Evolutionary conservation across 352 stramenopile species (phyloP), one percentile per base, ranked within the genome.

Genomic region (Globisporangium ultimum): DNA sequence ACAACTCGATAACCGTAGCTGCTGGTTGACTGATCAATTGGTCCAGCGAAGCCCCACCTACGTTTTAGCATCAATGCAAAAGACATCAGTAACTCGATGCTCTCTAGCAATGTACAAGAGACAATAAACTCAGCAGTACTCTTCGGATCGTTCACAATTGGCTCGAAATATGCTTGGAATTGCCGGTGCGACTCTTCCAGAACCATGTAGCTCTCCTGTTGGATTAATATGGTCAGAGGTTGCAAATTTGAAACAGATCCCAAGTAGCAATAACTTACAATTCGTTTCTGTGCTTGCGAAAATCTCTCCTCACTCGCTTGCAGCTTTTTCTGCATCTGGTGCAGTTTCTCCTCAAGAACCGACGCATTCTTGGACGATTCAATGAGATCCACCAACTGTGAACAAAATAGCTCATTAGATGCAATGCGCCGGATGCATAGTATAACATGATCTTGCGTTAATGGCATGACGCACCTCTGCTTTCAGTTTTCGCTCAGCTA

Each of bases 321-420:
- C 3, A 89, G 63, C 53, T 89, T 88, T 61, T 77, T 68, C 0
- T 68, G 70, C 41, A 64, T 60, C 34, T 84, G 76, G 18, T 83
- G 76, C 48, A 89, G 21, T 49, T 84, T 87, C 58, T 91, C 82
- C 49, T 89, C 71, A 12, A 85, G 54, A 32, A 89, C 70, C 6
- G 78, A 84, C 13, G 72, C 77, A 17, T 70, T 74, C 63, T 80
- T 76, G 24, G 82, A 88, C 22, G 78, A 79, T 40, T 87, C 78
- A 34, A 89, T 91, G 28, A 89, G 58, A 36, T 79, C 74, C 28
- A 88, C 74, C 43, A 89, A 60, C 82, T 91, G 48, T 48, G 60
- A 17, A 40, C 2, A 14, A 14, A 28, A 15, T 15, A 45, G 40
- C 3, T 45, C 40, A n/a, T 45, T 45, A 45, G 17, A 15, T 18